Evolutionary conservation across 2,329 filamentous ascomycete genomes (phyloP), one percentile per base, ranked within the genome.

Genomic region (Fusarium sp.): DNA sequence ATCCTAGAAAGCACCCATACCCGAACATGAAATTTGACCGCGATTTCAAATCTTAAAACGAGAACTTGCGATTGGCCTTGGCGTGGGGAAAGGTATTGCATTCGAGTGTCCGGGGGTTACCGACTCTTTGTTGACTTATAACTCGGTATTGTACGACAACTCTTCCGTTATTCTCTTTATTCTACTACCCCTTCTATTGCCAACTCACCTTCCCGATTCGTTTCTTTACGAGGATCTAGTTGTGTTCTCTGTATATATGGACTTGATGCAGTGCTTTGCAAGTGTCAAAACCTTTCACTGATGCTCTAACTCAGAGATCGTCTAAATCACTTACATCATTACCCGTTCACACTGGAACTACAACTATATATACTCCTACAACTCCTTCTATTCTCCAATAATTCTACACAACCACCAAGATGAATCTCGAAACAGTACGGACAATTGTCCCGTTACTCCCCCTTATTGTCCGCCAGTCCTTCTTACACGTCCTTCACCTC

Each of bases 401-500:
- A 23, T 8, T 21, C 20, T 14, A 16, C 12, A 42, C 3, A 6
- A 16, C 32, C 7, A 60, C 32, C 46, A 48, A 49, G 10, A 73
- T 74, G 55, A 56, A 43, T n/a, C 20, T 68, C 34, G 63, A 74
- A 41, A 55, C 76, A 8, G 54, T 76, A 14, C 49, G 62, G 50
- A 63, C 76, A 20, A 66, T 88, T n/a, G 68, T 89, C 27, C 85
- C 88, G 12, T 84, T 86, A 68, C 74, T 92, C 4, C 91, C 91
- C 0, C 80, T 90, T 12, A 82, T 92, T 11, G 75, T 87, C n/a
- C 88, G 88, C 67, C 86, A 90, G 2, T 84, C 88, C 4, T 66
- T 92, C 14, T 81, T 86, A 49, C 91, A 94, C 73, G 76, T 89
- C 4, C 83, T 97, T 10, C 87, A 86, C 28, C 80, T 92, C 42